Evolutionary conservation across 176 grass and related monocot genomes (phyloP), one percentile per base, ranked within the genome.

Genomic region (Rhynchospora tenuis): DNA sequence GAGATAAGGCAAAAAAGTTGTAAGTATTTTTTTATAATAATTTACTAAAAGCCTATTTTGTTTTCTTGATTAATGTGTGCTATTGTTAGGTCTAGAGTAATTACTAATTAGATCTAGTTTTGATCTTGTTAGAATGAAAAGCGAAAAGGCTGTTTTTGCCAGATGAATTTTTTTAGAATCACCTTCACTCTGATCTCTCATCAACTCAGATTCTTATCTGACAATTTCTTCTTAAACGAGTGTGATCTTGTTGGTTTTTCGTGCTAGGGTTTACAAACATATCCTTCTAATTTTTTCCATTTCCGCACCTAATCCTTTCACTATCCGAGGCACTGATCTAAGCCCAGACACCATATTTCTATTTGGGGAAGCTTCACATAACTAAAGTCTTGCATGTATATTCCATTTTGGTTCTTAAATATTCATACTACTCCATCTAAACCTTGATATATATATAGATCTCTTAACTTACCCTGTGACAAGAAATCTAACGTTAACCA

Each of bases 221-320:
- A 75, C 59, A 73, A 56, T 82, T 75, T 76, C 26, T 87, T 75
- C 24, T 57, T 48, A n/a, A 87, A 46, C 20, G 80, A 78, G 83
- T 91, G 87, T 96, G 93, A 91, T 89, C 83, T 67, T 72, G 60
- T 91, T 92, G 88, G 90, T 91, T 97, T 94, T 78, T 88, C 83
- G 86, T 9, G 23, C 84, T 90, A 85, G 88, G 75, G 67, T 85
- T 92, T 65, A 46, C 7, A 12, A 80, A 47, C 42, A 16, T 75
- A 68, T 71, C 22, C 56, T 72, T 61, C 85, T 78, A 0, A 60
- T 84, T 23, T 22, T 72, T 60, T 42, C n/a, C 15, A n/a, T 74
- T 86, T 47, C 23, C 46, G 85, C 87, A 85, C 43, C 67, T 43
- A 78, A 86, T 86, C 66, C 65, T 83, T 81, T 83, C 61, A 80